Evolutionary conservation across 176 grass and related monocot genomes (phyloP).

Genomic region (Eragrostis curvula): DNA sequence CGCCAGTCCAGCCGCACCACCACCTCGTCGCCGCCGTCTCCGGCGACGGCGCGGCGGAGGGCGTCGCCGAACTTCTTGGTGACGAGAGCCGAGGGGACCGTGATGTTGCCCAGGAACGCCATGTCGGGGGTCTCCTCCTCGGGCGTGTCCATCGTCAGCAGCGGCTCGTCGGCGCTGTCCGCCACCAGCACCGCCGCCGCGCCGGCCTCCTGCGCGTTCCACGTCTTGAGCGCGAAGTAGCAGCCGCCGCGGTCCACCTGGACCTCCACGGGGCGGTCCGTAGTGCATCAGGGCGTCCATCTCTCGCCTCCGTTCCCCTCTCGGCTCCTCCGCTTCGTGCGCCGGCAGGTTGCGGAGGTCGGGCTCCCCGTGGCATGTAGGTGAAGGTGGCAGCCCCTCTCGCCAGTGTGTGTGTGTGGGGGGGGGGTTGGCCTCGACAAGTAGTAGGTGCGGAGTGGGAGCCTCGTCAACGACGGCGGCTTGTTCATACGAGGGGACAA

Average conservation of each 20-base stretch:
- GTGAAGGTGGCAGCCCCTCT: no score
- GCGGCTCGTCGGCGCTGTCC: slow-evolving; percentile 70
- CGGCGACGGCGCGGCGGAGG: slow-evolving; percentile 47
- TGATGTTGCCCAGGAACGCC: slow-evolving; percentile 72
- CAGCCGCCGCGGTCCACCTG: slow-evolving; percentile 92
- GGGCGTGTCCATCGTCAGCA: slow-evolving; percentile 87
- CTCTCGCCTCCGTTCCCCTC: no score
- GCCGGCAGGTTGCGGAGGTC: no score
- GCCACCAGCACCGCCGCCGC: slow-evolving; percentile 83
- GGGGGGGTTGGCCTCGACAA: no score
- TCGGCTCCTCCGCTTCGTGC: no score
- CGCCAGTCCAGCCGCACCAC: slow-evolving; percentile 84
- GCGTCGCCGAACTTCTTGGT: slow-evolving; percentile 49
- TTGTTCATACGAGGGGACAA: no score
- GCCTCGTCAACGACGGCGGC: no score
- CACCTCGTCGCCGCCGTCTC: slow-evolving; percentile 42
- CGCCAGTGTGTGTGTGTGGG: no score
- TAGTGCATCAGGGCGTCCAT: no score
- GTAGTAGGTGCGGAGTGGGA: no score
- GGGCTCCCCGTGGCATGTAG: no score
- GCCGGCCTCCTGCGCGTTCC: slow-evolving; percentile 81
- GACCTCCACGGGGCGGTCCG: slow-evolving; percentile 66
- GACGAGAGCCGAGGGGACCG: slow-evolving; percentile 76
- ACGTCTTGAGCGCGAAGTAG: slow-evolving; percentile 95
- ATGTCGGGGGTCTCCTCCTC: slow-evolving; percentile 63